Percentiles rank a stretch among this genome's conserved stretches.
Conservation (phyloP, 75 land plant species). For the Pinus tabuliformis region DNA sequence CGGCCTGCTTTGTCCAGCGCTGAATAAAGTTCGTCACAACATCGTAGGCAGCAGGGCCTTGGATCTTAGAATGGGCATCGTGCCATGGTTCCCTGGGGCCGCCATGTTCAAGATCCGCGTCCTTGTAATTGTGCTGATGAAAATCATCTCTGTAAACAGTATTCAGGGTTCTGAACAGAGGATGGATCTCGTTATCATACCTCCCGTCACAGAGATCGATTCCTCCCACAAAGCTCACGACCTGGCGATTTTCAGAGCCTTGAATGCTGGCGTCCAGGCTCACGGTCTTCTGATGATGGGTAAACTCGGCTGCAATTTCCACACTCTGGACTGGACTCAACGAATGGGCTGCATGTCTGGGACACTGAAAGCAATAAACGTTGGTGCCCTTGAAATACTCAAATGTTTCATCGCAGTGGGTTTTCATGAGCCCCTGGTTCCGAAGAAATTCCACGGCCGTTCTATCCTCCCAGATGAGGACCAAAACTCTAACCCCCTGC, state of each 20-base stretch:
- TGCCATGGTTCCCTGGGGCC: conserved; percentile 73
- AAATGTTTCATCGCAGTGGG: too few species aligned
- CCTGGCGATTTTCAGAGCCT: conserved; percentile 7
- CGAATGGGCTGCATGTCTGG: conserved; percentile 37
- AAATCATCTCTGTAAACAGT: too few species aligned
- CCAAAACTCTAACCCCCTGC: too few species aligned
- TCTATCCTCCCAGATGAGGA: too few species aligned
- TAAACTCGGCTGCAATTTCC: conserved; percentile 2
- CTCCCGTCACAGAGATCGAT: too few species aligned
- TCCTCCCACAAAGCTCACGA: conserved; percentile 13
- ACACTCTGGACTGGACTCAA: conserved; percentile 26
- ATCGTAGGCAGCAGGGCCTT: conserved; percentile 60
- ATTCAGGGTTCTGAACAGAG: too few species aligned
- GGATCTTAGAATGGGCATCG: conserved; percentile 37
- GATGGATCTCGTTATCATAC: too few species aligned
- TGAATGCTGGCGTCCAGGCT: conserved; percentile 26
- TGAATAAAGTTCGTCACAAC: conserved; percentile 50
- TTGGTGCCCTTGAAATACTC: too few species aligned
- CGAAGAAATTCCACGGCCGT: too few species aligned
- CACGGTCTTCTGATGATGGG: conserved; percentile 50
- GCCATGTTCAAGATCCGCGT: conserved; percentile 8
- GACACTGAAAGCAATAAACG: conserved; percentile 50
- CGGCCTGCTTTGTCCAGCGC: conserved; percentile 25
- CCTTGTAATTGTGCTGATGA: too few species aligned
- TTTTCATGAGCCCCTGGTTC: too few species aligned